Conservation (phyloP, 2,329 filamentous ascomycete species). For the Trichoderma semiorbis region DNA sequence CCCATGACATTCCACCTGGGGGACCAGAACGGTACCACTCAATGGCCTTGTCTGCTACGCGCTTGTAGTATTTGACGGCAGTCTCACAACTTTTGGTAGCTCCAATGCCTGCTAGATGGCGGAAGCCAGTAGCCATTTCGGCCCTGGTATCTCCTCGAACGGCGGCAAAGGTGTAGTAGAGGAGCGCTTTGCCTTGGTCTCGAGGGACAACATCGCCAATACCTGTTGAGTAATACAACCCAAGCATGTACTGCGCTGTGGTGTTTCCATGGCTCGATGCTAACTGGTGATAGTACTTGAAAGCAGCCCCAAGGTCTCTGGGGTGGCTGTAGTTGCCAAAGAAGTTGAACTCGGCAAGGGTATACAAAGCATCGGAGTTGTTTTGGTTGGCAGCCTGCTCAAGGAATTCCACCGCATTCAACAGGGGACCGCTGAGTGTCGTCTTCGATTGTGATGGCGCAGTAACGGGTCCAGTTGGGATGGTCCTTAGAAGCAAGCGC, state of each 20-base stretch:
- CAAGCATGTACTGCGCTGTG: constrained; percentile 93
- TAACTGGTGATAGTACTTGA: constrained; percentile 75
- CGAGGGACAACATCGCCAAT: constrained; percentile 75
- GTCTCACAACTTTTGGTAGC: constrained; percentile 81
- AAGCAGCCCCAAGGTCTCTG: constrained; percentile 73
- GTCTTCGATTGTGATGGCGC: constrained; percentile 41
- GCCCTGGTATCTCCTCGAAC: constrained; percentile 76
- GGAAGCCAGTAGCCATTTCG: constrained; percentile 89
- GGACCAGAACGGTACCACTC: constrained; percentile 84
- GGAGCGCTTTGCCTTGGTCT: constrained; percentile 85
- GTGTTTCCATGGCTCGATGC: constrained; percentile 77
- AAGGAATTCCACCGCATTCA: constrained; percentile 51
- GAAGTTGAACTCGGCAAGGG: constrained; percentile 93
- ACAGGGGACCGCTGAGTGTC: constrained; percentile 41
- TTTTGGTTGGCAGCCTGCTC: constrained; percentile 51
- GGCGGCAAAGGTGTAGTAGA: constrained; percentile 94
- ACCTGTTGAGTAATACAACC: constrained; percentile 92
- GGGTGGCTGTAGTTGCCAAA: constrained; percentile 91
- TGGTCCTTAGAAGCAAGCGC: constrained; percentile 44
- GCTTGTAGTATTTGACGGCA: constrained; percentile 85
- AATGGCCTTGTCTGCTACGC: constrained; percentile 89
- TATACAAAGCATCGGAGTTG: constrained; percentile 80
- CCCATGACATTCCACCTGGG: constrained; percentile 77
- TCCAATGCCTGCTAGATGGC: constrained; percentile 81
- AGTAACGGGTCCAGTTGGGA: constrained; percentile 49